A percentile compares a stretch with the other conserved stretches of the same genome.
Conservation (phyloP, 78 protist genomes). For the Chrysochromulina tobinii region DNA sequence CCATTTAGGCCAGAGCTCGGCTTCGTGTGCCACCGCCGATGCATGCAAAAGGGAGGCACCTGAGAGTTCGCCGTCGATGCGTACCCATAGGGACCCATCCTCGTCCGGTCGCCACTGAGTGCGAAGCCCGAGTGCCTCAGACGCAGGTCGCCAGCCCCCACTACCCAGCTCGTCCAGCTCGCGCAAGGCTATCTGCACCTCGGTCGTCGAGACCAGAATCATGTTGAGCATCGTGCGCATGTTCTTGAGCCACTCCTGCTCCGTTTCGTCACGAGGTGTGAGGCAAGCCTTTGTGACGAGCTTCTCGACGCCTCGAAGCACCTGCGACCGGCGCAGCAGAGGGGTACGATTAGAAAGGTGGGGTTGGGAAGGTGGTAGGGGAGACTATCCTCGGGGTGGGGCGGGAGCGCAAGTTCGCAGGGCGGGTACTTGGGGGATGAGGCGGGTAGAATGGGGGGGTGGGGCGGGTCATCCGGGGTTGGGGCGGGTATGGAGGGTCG, state of each 20-base stretch:
- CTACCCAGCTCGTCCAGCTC: neutral
- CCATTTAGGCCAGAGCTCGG: neutral
- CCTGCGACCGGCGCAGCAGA: no score
- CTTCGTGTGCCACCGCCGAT: neutral
- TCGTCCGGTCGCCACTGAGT: slow-evolving; percentile 3
- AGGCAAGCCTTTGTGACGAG: neutral
- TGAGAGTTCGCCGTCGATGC: neutral
- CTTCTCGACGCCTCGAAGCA: neutral
- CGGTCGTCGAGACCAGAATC: neutral
- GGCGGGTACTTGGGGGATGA: no score
- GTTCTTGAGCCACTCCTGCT: neutral
- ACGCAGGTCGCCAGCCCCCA: neutral
- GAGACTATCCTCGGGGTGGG: no score
- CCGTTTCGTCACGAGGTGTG: neutral
- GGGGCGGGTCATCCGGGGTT: no score
- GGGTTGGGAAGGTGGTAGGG: no score
- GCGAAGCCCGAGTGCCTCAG: neutral
- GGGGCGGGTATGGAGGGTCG: no score
- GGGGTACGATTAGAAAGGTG: no score
- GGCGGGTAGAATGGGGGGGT: no score
- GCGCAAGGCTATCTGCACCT: neutral
- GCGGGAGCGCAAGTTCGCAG: no score
- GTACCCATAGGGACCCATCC: neutral
- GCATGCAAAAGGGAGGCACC: neutral
- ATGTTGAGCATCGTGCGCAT: neutral